A percentile compares a stretch with the other conserved stretches of the same genome.
Conservation (phyloP, 306 rosid genomes). For the Glycine soja region DNA sequence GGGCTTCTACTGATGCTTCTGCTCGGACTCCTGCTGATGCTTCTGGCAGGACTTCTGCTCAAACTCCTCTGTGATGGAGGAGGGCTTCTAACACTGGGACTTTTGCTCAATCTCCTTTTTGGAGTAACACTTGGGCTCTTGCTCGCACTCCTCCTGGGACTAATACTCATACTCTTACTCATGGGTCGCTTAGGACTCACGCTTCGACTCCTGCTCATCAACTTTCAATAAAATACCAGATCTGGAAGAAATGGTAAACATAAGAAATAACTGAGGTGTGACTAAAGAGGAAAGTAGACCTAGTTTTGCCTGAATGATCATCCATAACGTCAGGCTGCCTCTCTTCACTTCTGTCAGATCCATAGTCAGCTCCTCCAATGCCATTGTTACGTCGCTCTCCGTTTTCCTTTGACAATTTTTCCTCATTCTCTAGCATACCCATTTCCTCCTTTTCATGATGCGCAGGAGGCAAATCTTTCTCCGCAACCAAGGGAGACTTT, state of each 20-base stretch:
- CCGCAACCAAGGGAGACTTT: conserved; percentile 47
- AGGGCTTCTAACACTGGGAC: conserved; percentile 58
- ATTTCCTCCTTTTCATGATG: conserved; percentile 58
- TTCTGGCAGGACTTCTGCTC: conserved; percentile 69
- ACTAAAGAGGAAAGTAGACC: conserved; percentile 79
- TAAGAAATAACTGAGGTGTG: conserved; percentile 74
- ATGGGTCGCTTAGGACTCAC: conserved; percentile 81
- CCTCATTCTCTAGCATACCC: conserved; percentile 52
- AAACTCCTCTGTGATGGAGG: conserved; percentile 58
- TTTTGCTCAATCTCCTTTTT: conserved; percentile 52
- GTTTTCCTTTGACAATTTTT: conserved; percentile 65
- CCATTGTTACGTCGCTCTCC: conserved; percentile 79
- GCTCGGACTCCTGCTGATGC: conserved; percentile 61
- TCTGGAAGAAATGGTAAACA: conserved; percentile 52
- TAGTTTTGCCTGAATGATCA: conserved; percentile 86
- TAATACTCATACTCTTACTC: conserved; percentile 94
- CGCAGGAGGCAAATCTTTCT: conserved; percentile 44
- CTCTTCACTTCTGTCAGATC: conserved; percentile 69
- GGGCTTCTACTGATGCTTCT: conserved; percentile 42
- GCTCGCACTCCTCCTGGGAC: conserved; percentile 75
- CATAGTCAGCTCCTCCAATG: conserved; percentile 57
- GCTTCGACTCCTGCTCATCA: conserved; percentile 97
- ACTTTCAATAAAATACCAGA: conserved; percentile 73
- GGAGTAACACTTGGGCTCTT: conserved; percentile 68
- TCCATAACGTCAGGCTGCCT: conserved; percentile 84